Percentiles rank a stretch among this genome's conserved stretches.
These are phyloP conservation scores for Crithidia brevicula DNA, from an alignment of 208 protist genomes.

Conservation along the genomic window DNA sequence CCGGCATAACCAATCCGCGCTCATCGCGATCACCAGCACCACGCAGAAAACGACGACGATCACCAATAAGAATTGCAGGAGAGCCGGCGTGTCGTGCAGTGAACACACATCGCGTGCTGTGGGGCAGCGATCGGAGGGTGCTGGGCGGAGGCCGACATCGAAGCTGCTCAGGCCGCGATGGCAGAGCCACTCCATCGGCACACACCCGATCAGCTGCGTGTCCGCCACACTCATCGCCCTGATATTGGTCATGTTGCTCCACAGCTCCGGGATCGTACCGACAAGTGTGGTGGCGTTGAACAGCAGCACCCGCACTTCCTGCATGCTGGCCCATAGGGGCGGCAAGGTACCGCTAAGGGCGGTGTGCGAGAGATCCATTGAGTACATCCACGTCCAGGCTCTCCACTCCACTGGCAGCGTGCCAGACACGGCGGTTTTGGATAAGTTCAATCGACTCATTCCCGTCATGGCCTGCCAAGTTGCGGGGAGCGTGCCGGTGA, in stretches of 20 bases:
- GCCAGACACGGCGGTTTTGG: no score
- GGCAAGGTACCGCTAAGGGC: conserved; percentile 2
- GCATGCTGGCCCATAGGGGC: not conserved
- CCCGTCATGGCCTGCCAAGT: no score
- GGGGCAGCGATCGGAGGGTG: not conserved
- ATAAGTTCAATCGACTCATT: no score
- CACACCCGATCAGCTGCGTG: conserved; percentile 6
- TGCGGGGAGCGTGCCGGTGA: not conserved
- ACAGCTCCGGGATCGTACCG: conserved; percentile 8
- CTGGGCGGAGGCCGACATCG: not conserved
- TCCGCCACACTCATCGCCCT: not conserved
- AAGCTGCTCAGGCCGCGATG: not conserved
- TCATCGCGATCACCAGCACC: not conserved
- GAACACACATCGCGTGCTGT: not conserved
- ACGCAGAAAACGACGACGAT: not conserved
- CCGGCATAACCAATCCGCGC: not conserved
- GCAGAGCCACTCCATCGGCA: conserved; percentile 5
- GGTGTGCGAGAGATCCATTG: not conserved
- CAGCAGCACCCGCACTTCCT: not conserved
- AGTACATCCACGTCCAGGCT: not conserved
- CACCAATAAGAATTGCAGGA: not conserved
- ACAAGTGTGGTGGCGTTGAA: not conserved
- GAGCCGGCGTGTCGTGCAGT: not conserved
- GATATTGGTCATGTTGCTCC: conserved; percentile 2
- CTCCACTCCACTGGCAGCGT: no score